These are phyloP conservation scores for Syzygium grande DNA, from an alignment of 345 rosid genomes.

Conservation along the genomic window DNA sequence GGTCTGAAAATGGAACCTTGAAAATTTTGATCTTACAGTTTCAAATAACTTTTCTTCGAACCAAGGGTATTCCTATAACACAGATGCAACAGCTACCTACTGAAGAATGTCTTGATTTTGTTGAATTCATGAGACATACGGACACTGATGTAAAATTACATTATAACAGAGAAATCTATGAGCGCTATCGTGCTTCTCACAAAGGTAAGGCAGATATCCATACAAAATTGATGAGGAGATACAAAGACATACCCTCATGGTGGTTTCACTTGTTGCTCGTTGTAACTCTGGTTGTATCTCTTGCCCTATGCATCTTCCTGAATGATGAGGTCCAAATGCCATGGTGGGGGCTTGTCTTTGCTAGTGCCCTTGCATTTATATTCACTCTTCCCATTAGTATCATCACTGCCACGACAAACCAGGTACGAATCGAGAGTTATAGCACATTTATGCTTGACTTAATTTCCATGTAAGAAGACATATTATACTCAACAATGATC, in stretches of 20 bases:
- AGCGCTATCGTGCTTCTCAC: slow-evolving; percentile 53
- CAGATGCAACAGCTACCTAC: not conserved
- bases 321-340: slow-evolving; percentile 85
- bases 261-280: slow-evolving; percentile 64
- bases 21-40: not conserved
- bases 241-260: slow-evolving; percentile 86
- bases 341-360: slow-evolving; percentile 94
- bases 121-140: not conserved
- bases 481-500: not conserved
- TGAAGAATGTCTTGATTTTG: not conserved
- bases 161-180: slow-evolving; percentile 54
- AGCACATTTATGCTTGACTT: not conserved
- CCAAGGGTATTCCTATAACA: not conserved
- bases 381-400: slow-evolving; percentile 88
- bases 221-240: slow-evolving; percentile 67
- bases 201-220: slow-evolving; percentile 71
- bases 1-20: not conserved
- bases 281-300: slow-evolving; percentile 38
- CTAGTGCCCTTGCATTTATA: slow-evolving; percentile 61
- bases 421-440: slow-evolving; percentile 23
- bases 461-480: not conserved
- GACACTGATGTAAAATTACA: not conserved
- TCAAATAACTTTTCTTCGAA: not conserved
- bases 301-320: slow-evolving; percentile 54
- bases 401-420: slow-evolving; percentile 88